A percentile compares a stretch with the other conserved stretches of the same genome.
Conservation (phyloP, 352 stramenopile species). For the Chrysophaeum taylorii region DNA sequence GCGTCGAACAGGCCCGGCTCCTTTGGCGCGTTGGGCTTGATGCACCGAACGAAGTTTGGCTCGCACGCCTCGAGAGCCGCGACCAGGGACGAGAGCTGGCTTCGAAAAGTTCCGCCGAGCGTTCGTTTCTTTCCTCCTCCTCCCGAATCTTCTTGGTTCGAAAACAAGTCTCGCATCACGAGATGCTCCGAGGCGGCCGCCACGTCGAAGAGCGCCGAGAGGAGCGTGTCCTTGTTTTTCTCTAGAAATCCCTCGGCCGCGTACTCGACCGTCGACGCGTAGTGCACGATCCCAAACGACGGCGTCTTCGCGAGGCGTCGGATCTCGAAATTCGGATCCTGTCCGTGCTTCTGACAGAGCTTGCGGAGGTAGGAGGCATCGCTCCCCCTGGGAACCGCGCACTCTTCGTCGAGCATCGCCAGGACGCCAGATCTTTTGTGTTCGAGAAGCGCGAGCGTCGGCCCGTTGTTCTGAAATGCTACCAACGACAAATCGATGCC, state of each 20-base stretch:
- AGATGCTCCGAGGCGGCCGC: too few relatives aligned
- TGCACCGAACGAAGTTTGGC: conserved; percentile 76
- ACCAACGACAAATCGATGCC: conserved; percentile 27
- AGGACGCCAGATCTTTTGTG: conserved; percentile 63
- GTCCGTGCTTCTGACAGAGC: conserved; percentile 67
- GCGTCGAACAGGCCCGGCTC: not conserved
- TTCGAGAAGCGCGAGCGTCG: not conserved
- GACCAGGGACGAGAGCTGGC: conserved; percentile 63
- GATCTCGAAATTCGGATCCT: conserved; percentile 50
- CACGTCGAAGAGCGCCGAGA: conserved; percentile 28
- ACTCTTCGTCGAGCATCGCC: conserved; percentile 88
- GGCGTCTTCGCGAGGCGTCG: not conserved
- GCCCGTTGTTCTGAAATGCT: not conserved
- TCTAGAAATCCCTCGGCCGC: conserved; percentile 82
- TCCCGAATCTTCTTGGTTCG: not conserved
- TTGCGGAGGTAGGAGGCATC: conserved; percentile 47
- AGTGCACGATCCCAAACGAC: conserved; percentile 61
- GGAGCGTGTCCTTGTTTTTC: conserved; percentile 87
- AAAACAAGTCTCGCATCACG: too few relatives aligned
- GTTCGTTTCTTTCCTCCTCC: not conserved
- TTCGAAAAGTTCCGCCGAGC: conserved; percentile 50
- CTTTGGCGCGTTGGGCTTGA: conserved; percentile 51
- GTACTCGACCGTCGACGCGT: conserved; percentile 83
- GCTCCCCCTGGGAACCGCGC: conserved; percentile 70
- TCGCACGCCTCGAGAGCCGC: conserved; percentile 62